Evolutionary conservation across 768 basidiomycete species (phyloP), one percentile per base, ranked within the genome.

Genomic region (Panus rudis): DNA sequence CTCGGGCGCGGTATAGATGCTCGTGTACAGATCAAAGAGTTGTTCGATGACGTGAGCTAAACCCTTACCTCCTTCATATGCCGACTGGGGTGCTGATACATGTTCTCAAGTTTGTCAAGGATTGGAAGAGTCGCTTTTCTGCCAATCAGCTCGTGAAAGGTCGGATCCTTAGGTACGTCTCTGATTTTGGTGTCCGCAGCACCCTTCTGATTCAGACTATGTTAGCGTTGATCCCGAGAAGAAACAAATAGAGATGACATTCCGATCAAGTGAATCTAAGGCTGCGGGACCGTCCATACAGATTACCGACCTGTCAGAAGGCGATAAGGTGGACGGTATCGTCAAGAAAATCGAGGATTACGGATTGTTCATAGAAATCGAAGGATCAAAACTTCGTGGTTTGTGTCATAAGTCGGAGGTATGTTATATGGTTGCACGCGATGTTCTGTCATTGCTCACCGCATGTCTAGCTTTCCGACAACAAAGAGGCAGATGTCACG

Each of bases 391-490:
- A 56, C 68, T 97, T 38, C 81, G 75, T 48, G 94, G 94, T 4
- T 71, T 99, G 10, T 99, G 94, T 61, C 94, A 98, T 62, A 92
- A 92, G 62, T 89, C 90, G 8, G 76, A 98, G 74, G 91, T 84
- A 53, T 41, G 71, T 58, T 1, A 25, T 22, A 48, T n/a, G 37
- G 26, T 28, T 30, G 35, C 21, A 33, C 16, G 31, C n/a, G 4
- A 25, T 31, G 14, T 38, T 30, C 11, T 17, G 7, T 41, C n/a
- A n/a, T n/a, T 37, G 39, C 39, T 41, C 44, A 43, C 30, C 28
- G 39, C 19, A 39, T 43, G 16, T 39, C 12, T 39, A 96, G 92
- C 71, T 98, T 32, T 87, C 92, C 6, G 94, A 97, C 56, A 90
- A 88, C 59, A 72, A 79, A 49, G 77, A 84, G 23, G 85, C 85